Evolutionary conservation across 2,329 filamentous ascomycete genomes (phyloP).

Genomic region (Aaosphaeria pasadenensis): DNA sequence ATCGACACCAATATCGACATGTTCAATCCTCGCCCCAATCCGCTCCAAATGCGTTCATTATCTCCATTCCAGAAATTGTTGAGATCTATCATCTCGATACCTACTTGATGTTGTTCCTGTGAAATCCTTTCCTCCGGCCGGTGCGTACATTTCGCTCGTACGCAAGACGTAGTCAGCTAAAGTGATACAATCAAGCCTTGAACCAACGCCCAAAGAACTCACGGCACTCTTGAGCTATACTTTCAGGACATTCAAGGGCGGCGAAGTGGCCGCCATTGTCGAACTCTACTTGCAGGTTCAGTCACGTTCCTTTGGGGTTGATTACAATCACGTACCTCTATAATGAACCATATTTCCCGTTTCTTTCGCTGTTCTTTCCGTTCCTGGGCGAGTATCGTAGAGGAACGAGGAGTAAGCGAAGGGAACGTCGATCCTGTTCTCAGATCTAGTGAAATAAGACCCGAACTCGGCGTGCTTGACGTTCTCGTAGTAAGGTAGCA

Average conservation of each 20-base stretch:
- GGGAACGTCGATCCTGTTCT: slow-evolving; percentile 37
- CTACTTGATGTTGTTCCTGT: slow-evolving; percentile 17
- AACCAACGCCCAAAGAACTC: neutral
- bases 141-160: too few species aligned
- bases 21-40: too few species aligned
- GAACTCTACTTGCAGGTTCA: neutral
- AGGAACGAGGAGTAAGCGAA: slow-evolving; percentile 38
- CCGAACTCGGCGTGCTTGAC: slow-evolving; percentile 38
- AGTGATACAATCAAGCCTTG: neutral
- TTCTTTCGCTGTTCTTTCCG: slow-evolving; percentile 29
- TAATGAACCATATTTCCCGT: slow-evolving; percentile 33
- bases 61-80: too few species aligned
- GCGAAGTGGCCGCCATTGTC: slow-evolving; percentile 5
- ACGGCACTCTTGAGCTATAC: neutral
- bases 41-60: too few species aligned
- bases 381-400: slow-evolving; percentile 36
- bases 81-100: too few species aligned
- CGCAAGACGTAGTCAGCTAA: too few species aligned
- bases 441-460: slow-evolving; percentile 29
- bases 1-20: too few species aligned
- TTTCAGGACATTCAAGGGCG: slow-evolving; percentile 3
- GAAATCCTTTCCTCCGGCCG: too few species aligned
- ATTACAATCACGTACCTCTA: slow-evolving; percentile 5
- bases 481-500: slow-evolving; percentile 40
- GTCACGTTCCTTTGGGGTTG: too few species aligned